Percentiles rank a stretch among this genome's conserved stretches.
Conservation (phyloP, 1,139 yeast species). For the Arxiozyma heterogenica region DNA sequence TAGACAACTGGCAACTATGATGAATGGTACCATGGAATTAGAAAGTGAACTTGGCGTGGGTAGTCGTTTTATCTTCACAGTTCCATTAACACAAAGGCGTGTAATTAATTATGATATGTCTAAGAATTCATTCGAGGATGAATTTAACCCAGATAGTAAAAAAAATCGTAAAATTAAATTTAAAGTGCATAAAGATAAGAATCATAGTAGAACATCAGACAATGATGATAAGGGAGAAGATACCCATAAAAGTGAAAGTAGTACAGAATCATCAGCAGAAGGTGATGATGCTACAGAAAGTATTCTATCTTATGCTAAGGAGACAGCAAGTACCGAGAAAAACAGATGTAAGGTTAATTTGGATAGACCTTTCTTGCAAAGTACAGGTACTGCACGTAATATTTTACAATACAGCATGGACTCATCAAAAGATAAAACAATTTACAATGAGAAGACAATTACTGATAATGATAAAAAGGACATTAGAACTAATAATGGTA, state of each 20-base stretch:
- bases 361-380: constrained; percentile 32
- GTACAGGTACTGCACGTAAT: constrained; percentile 34
- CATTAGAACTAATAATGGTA: neutral
- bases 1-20: constrained; percentile 78
- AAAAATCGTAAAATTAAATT: constrained; percentile 38
- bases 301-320: neutral
- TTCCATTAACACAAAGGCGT: constrained; percentile 68
- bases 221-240: neutral
- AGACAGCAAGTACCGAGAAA: neutral
- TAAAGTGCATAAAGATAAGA: constrained; percentile 20
- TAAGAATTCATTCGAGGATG: constrained; percentile 36
- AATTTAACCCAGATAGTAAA: constrained; percentile 36
- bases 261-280: neutral
- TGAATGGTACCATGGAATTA: constrained; percentile 73
- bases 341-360: constrained; percentile 4
- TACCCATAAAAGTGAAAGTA: neutral
- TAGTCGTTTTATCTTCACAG: constrained; percentile 67
- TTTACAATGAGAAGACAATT: neutral
- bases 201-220: constrained; percentile 11
- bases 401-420: neutral
- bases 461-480: neutral
- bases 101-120: constrained; percentile 38
- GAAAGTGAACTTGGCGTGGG: constrained; percentile 68
- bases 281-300: neutral
- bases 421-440: neutral